Conservation (phyloP, 306 rosid genomes). For the Pyrus betulifolia region DNA sequence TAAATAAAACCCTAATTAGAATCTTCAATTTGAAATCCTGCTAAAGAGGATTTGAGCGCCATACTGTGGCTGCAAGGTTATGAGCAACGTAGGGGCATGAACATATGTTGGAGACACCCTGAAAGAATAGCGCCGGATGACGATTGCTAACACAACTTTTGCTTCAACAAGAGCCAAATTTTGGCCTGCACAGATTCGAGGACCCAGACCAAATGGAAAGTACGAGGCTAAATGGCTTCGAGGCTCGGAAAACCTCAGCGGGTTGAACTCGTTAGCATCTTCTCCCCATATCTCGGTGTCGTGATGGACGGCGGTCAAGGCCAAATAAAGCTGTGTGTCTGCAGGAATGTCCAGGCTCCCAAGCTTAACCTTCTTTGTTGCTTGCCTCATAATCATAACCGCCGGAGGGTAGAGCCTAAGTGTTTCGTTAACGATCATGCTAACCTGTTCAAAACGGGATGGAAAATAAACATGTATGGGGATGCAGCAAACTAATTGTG, state of each 20-base stretch:
- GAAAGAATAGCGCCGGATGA: conserved; percentile 34
- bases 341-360: conserved; percentile 51
- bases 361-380: conserved; percentile 33
- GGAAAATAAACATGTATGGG: neutral
- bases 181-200: conserved; percentile 55
- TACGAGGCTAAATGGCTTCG: conserved; percentile 50
- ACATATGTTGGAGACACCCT: conserved; percentile 44
- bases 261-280: conserved; percentile 57
- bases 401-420: conserved; percentile 65
- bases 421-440: conserved; percentile 59
- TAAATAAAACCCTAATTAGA: no score
- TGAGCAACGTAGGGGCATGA: conserved; percentile 32
- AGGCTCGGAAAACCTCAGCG: conserved; percentile 49
- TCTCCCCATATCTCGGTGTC: conserved; percentile 68
- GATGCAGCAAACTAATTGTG: neutral
- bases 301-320: conserved; percentile 50
- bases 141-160: conserved; percentile 35
- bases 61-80: conserved; percentile 38
- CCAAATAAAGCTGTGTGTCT: conserved; percentile 45
- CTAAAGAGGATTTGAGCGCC: conserved; percentile 37
- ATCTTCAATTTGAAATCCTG: no score
- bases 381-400: conserved; percentile 34
- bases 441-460: conserved; percentile 29
- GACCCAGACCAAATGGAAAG: conserved; percentile 57
- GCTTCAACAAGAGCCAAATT: conserved; percentile 58